A percentile compares a stretch with the other conserved stretches of the same genome.
These are phyloP conservation scores for Pythium periplocum DNA, from an alignment of 352 stramenopile species.

Conservation along the genomic window DNA sequence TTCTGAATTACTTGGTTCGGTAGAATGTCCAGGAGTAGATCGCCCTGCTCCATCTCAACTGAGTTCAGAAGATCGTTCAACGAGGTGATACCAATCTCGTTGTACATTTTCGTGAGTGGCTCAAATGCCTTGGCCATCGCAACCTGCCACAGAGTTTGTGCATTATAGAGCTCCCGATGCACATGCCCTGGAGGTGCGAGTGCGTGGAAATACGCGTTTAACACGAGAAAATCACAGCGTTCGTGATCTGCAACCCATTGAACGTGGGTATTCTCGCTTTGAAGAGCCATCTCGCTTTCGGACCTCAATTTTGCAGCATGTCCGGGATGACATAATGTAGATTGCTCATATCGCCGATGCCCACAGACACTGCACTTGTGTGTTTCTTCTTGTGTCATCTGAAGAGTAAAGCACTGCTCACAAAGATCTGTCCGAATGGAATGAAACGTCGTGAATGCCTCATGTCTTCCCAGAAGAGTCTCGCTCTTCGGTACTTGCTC, in stretches of 20 bases:
- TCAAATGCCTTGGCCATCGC: conserved; percentile 26
- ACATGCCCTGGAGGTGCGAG: conserved; percentile 34
- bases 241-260: conserved; percentile 21
- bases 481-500: not conserved
- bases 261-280: not conserved
- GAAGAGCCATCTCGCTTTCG: no score
- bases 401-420: conserved; percentile 32
- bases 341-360: conserved; percentile 24
- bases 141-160: conserved; percentile 33
- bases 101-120: conserved; percentile 25
- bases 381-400: not conserved
- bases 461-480: not conserved
- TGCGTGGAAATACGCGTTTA: conserved; percentile 46
- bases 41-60: not conserved
- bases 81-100: conserved; percentile 18
- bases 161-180: conserved; percentile 16
- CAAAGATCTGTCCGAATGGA: conserved; percentile 43
- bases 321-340: conserved; percentile 10
- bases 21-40: conserved; percentile 4
- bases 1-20: conserved; percentile 16
- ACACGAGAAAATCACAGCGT: conserved; percentile 37
- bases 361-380: conserved; percentile 12
- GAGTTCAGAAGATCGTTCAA: conserved; percentile 29
- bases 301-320: no score
- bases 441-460: conserved; percentile 38